A percentile compares a stretch with the other conserved stretches of the same genome.
phyloP scores from a whole-genome alignment of 257 asterid species.

The Forsythia viridissima region DNA sequence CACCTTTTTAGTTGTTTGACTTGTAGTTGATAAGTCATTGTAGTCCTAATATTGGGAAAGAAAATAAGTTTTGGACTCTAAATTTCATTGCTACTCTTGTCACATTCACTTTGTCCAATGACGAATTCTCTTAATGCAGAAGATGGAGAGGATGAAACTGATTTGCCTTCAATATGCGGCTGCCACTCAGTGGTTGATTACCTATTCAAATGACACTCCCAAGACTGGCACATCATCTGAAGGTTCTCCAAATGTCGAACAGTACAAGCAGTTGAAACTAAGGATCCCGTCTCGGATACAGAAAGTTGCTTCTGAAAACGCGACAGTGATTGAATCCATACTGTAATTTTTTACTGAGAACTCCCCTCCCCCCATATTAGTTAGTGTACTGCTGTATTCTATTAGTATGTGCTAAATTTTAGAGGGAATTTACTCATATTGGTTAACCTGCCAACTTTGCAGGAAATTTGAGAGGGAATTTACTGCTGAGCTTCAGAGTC shows the following conservation, averaged over 20 bases:
- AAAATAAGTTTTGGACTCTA: background rate
- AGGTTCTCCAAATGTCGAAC: conserved; percentile 38
- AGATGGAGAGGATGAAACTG: conserved; percentile 83
- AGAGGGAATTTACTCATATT: conserved; percentile 54
- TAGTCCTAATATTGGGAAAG: background rate
- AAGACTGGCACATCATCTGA: conserved; percentile 12
- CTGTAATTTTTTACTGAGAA: conserved; percentile 36
- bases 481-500: conserved; percentile 66
- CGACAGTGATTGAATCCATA: conserved; percentile 60
- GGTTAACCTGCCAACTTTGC: conserved; percentile 29
- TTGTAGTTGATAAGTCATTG: background rate
- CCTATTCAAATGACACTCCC: conserved; percentile 59
- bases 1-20: conserved; percentile 3
- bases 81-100: conserved; percentile 8
- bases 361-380: background rate
- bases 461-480: conserved; percentile 92
- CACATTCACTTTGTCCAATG: conserved; percentile 17
- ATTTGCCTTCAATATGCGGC: conserved; percentile 94
- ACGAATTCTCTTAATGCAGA: conserved; percentile 51
- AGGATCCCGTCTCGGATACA: conserved; percentile 57
- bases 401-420: conserved; percentile 32
- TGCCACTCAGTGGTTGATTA: conserved; percentile 80
- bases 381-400: no score
- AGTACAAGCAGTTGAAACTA: conserved; percentile 63
- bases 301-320: conserved; percentile 63